These are phyloP conservation scores for Cytospora paraplurivora DNA, from an alignment of 2,329 filamentous ascomycete species.

Conservation along the genomic window DNA sequence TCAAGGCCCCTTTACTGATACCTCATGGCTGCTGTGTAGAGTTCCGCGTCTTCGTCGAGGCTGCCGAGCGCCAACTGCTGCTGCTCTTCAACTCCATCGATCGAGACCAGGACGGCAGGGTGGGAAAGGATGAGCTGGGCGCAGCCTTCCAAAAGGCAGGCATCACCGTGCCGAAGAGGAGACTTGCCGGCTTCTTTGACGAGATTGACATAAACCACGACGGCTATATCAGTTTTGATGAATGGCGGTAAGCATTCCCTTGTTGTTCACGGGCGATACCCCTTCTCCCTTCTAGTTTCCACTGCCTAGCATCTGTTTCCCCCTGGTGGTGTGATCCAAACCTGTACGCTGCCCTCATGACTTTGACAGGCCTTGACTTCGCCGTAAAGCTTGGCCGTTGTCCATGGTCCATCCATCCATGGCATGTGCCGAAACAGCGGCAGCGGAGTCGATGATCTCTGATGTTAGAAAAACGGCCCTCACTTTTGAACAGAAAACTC, in stretches of 20 bases:
- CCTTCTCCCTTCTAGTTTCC: conserved; percentile 1
- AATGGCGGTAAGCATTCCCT: conserved; percentile 82
- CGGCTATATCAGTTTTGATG: conserved; percentile 84
- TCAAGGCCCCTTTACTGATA: conserved; percentile 10
- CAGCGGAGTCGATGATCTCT: no score
- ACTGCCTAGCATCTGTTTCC: not conserved
- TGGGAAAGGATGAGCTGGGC: conserved; percentile 84
- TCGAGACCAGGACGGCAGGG: conserved; percentile 77
- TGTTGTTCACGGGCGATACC: conserved; percentile 18
- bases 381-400: not conserved
- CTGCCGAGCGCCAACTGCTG: conserved; percentile 82
- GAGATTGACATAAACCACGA: conserved; percentile 90
- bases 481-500: no score
- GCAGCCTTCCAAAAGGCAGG: conserved; percentile 77
- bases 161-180: conserved; percentile 73
- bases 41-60: conserved; percentile 84
- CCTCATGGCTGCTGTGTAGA: conserved; percentile 55
- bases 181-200: conserved; percentile 82
- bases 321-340: not conserved
- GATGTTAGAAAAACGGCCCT: no score
- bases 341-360: not conserved
- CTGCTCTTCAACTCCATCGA: conserved; percentile 86
- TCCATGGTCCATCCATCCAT: not conserved
- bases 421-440: no score
- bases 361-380: not conserved